phyloP scores from a whole-genome alignment of 305 asterid species.

The Ilex paraguariensis region DNA sequence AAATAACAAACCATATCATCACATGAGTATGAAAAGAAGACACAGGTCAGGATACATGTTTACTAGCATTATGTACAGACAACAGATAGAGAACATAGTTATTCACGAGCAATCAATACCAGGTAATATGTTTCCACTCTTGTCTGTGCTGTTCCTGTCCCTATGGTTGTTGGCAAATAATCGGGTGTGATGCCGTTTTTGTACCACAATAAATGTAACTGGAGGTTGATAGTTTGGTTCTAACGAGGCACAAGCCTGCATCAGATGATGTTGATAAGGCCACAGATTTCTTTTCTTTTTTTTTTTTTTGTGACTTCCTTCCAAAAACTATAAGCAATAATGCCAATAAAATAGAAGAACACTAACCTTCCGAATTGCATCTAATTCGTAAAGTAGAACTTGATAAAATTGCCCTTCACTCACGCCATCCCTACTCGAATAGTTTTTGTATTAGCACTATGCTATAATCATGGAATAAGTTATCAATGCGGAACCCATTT shows the following conservation, averaged over 20 bases:
- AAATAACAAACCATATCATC: constrained; percentile 8
- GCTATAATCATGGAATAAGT: background rate
- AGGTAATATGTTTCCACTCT: constrained; percentile 91
- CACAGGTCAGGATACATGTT: no score
- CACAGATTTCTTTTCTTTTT: no score
- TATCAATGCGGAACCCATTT: background rate
- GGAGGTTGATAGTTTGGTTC: constrained; percentile 98
- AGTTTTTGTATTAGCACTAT: no score
- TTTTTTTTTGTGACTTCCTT: no score
- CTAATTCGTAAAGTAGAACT: constrained; percentile 89
- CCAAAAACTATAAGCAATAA: background rate
- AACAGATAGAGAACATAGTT: no score
- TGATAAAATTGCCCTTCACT: constrained; percentile 99
- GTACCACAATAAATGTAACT: constrained; percentile 90
- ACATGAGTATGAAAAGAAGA: background rate
- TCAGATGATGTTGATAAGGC: no score
- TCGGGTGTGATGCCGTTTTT: constrained; percentile 91
- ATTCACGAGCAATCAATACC: constrained; percentile 31
- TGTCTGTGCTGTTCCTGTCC: constrained; percentile 83
- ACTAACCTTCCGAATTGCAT: constrained; percentile 89
- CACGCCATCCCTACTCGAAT: constrained; percentile 80
- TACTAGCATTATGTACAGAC: no score
- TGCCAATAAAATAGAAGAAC: background rate
- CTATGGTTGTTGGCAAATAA: constrained; percentile 89
- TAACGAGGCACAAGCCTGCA: constrained; percentile 92